Percentiles rank a stretch among this genome's conserved stretches.
These are phyloP conservation scores for Boletus huronensis DNA, from an alignment of 768 basidiomycete genomes.

Conservation along the genomic window DNA sequence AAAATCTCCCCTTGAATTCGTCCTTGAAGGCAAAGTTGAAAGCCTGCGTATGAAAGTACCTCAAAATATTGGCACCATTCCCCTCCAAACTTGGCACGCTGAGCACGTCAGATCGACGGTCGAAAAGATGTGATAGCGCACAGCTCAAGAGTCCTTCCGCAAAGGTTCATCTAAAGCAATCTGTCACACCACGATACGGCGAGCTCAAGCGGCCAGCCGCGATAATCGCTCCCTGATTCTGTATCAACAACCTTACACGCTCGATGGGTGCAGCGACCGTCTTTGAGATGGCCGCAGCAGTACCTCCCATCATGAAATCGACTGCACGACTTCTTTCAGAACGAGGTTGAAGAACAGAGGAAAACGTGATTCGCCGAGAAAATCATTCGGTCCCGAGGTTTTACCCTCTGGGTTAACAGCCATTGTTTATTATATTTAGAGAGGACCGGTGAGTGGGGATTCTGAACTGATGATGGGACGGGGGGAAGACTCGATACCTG, in stretches of 20 bases:
- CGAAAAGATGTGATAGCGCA: conserved; percentile 19
- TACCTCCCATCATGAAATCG: conserved; percentile 38
- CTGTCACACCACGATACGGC: conserved; percentile 37
- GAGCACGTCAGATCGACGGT: background rate
- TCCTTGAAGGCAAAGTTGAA: conserved; percentile 50
- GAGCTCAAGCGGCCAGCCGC: conserved; percentile 33
- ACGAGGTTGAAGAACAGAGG: background rate
- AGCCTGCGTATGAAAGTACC: conserved; percentile 47
- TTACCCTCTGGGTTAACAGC: background rate
- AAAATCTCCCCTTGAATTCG: conserved; percentile 37
- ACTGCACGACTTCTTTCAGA: conserved; percentile 20
- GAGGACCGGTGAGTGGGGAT: conserved; percentile 21
- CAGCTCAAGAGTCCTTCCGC: conserved; percentile 35
- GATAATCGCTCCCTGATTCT: conserved; percentile 39
- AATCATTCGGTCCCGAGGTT: conserved; percentile 8
- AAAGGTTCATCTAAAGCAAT: conserved; percentile 35
- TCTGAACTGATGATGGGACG: background rate
- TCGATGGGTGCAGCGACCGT: conserved; percentile 40
- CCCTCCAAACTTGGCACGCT: conserved; percentile 38
- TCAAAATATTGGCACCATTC: conserved; percentile 41
- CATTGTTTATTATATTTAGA: conserved; percentile 2
- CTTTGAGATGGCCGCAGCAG: conserved; percentile 36
- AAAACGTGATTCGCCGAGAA: conserved; percentile 14
- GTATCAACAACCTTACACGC: conserved; percentile 39
- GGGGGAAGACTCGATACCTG: too few species aligned